These are phyloP conservation scores for Diaporthe amygdali DNA, from an alignment of 2,329 filamentous ascomycete species.

Conservation along the genomic window DNA sequence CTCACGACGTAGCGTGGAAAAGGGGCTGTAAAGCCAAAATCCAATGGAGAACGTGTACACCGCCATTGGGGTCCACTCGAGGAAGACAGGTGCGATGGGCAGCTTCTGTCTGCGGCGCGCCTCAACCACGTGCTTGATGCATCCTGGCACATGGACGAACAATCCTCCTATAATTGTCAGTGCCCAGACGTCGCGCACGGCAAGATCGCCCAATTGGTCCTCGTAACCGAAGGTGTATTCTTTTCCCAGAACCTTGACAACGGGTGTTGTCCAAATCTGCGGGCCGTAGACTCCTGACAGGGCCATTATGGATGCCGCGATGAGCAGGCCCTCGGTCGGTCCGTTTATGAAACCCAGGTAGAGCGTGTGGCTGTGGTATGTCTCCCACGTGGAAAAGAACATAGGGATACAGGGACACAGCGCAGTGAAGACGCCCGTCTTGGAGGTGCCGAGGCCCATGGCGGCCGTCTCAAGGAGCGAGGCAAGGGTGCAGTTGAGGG, in stretches of 20 bases:
- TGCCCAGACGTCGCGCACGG: slow-evolving; percentile 90
- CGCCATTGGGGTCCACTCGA: slow-evolving; percentile 92
- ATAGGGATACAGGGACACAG: slow-evolving; percentile 91
- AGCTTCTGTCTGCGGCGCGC: slow-evolving; percentile 76
- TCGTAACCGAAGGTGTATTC: slow-evolving; percentile 57
- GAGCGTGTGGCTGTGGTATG: slow-evolving; percentile 96
- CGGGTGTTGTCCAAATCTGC: slow-evolving; percentile 79
- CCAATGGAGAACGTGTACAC: slow-evolving; percentile 78
- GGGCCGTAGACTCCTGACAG: slow-evolving; percentile 88
- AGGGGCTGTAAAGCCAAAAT: slow-evolving; percentile 88
- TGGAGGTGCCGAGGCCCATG: slow-evolving; percentile 86
- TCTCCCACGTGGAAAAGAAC: slow-evolving; percentile 99
- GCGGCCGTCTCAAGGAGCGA: slow-evolving; percentile 90
- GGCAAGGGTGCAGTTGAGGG: slow-evolving; percentile 93
- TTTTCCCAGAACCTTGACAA: slow-evolving; percentile 72
- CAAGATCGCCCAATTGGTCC: slow-evolving; percentile 69
- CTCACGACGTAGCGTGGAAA: slow-evolving; percentile 79
- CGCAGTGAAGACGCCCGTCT: slow-evolving; percentile 88
- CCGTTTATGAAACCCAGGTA: slow-evolving; percentile 98
- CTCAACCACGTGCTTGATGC: slow-evolving; percentile 82
- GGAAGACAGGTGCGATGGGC: slow-evolving; percentile 80
- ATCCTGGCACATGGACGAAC: slow-evolving; percentile 83
- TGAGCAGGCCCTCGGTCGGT: slow-evolving; percentile 91
- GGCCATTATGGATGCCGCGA: slow-evolving; percentile 86
- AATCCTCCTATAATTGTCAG: slow-evolving; percentile 70